Base-by-base conservation (phyloP, 164 flowering plant genomes). In the Chimonanthus praecox region DNA sequence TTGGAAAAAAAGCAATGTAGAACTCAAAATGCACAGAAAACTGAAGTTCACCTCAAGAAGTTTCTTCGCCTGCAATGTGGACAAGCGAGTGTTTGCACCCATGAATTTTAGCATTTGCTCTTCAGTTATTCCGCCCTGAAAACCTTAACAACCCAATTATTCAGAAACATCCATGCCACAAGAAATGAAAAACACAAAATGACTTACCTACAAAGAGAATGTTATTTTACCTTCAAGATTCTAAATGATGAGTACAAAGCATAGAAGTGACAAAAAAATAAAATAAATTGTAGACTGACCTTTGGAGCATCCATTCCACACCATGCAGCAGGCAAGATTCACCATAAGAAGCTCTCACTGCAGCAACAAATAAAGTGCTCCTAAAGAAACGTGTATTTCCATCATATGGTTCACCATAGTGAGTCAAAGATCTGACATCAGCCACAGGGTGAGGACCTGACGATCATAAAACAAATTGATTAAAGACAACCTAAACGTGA, bases 251-350 rank as follows among this genome's bases (percentile, higher is more conserved):
- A 20, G 21, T 2, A 15, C 16, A 58, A 13, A 71, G 7, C 47
- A 61, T 4, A 33, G 4, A 11, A 5, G 1, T 58, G 7, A 54
- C n/a, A 63, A 5, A 47, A 16, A 64, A 47, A 62, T n/a, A 20
- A 48, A 48, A 71, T 15, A 54, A 63, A 51, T 15, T 58, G 58
- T 67, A 72, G 44, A 50, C 82, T 76, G 46, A 96, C 99, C 97
- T 96, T 96, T 62, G 99, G 98, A 64, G 92, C 97, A 96, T 94
- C 98, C 98, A 96, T 47, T 96, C 98, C 68, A 87, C 93, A 69
- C 99, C 99, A 87, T 96, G 99, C 79, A 96, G 99, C 82, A 96
- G 80, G 83, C 89, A 87, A 70, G 97, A 88, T 87, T 96, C 98
- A 54, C 88, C 89, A 84, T 94, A 96, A 79, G 90, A 92, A 50